Evolutionary conservation across 345 rosid genomes (phyloP).

Genomic region (Eucalyptus erythrocorys): DNA sequence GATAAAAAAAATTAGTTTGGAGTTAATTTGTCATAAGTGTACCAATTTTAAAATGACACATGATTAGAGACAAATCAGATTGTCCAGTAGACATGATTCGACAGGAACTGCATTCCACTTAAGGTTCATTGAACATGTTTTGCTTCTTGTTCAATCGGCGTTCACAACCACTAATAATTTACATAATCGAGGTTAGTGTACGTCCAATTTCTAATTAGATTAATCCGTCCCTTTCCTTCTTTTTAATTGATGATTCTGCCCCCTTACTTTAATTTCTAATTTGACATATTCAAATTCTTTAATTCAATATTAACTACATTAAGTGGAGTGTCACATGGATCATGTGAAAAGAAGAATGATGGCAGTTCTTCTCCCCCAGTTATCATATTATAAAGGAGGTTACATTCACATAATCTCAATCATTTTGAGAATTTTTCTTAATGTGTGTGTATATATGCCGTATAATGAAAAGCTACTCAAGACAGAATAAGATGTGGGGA

Average conservation of each 20-base stretch:
- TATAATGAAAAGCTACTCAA: not conserved
- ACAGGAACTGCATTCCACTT: not conserved
- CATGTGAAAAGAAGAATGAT: not conserved
- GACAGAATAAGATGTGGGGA: not conserved
- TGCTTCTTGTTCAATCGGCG: not conserved
- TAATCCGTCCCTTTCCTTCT: not conserved
- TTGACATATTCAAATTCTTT: fast-evolving
- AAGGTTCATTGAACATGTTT: not conserved
- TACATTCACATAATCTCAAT: not conserved
- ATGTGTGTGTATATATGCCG: not conserved
- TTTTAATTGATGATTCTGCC: not conserved
- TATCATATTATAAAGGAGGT: not conserved
- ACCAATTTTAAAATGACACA: not conserved
- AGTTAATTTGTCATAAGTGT: too few species aligned
- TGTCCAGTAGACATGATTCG: not conserved
- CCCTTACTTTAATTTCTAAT: not conserved
- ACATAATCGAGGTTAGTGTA: not conserved
- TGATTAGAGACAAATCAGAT: not conserved
- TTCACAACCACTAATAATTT: not conserved
- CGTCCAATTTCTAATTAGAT: not conserved
- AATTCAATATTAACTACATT: not conserved
- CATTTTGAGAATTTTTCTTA: not conserved
- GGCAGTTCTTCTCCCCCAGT: fast-evolving
- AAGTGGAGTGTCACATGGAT: not conserved
- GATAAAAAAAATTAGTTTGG: too few species aligned